These are phyloP conservation scores for Magnusiomyces magnusii DNA, from an alignment of 1,139 yeast genomes.

Conservation along the genomic window DNA sequence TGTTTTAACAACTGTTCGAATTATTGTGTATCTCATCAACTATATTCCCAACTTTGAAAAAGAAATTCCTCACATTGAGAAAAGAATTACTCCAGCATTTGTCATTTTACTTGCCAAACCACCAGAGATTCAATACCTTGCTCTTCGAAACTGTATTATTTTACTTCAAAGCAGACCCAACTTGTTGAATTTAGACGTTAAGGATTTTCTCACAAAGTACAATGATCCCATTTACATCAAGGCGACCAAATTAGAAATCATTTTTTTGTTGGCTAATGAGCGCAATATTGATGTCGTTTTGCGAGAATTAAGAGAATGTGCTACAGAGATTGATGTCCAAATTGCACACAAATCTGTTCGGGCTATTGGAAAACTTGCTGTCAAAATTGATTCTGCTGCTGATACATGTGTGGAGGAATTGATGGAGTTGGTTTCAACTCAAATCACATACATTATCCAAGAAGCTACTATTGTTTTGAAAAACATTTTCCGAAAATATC, in stretches of 20 bases:
- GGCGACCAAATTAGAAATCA: slow-evolving; percentile 83
- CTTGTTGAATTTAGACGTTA: slow-evolving; percentile 58
- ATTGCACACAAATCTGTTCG: slow-evolving; percentile 83
- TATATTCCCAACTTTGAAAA: slow-evolving; percentile 42
- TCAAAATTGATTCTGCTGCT: slow-evolving; percentile 57
- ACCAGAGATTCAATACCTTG: slow-evolving; percentile 76
- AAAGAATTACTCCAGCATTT: slow-evolving; percentile 63
- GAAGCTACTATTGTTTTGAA: slow-evolving; percentile 72
- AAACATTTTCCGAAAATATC: slow-evolving; percentile 71
- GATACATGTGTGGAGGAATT: slow-evolving; percentile 57
- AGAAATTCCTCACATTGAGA: slow-evolving; percentile 47
- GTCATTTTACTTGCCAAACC: slow-evolving; percentile 69
- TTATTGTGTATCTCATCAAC: slow-evolving; percentile 64
- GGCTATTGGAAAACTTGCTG: slow-evolving; percentile 84
- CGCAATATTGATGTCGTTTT: slow-evolving; percentile 54
- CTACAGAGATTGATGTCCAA: slow-evolving; percentile 76
- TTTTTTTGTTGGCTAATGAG: slow-evolving; percentile 68
- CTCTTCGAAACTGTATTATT: slow-evolving; percentile 71
- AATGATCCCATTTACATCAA: slow-evolving; percentile 85
- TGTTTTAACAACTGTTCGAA: slow-evolving; percentile 66
- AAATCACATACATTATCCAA: slow-evolving; percentile 69
- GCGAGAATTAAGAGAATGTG: slow-evolving; percentile 75
- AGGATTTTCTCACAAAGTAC: slow-evolving; percentile 71
- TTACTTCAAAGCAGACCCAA: slow-evolving; percentile 60
- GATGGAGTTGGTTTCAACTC: slow-evolving; percentile 53